phyloP scores from a whole-genome alignment of 805 yeast genomes.

The Starmera pachycereana region DNA sequence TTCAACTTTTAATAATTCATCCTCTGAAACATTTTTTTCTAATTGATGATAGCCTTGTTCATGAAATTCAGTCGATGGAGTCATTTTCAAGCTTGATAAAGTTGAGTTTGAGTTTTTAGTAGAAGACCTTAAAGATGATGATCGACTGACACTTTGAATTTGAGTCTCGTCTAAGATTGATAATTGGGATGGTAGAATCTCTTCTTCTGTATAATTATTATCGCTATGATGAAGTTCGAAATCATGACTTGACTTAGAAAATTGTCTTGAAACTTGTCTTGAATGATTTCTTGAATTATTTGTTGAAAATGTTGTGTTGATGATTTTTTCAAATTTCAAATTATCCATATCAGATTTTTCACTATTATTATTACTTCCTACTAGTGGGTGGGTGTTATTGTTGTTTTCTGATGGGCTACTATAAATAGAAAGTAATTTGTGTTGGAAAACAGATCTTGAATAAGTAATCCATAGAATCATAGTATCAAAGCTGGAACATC shows the following conservation, averaged over 20 bases:
- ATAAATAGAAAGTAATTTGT: neutral
- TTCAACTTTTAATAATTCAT: conserved; percentile 35
- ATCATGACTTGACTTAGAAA: neutral
- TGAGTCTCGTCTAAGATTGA: conserved; percentile 29
- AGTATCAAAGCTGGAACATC: conserved; percentile 51
- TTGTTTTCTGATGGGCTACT: neutral
- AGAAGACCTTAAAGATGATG: conserved; percentile 16
- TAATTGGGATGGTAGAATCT: conserved; percentile 29
- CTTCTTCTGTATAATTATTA: conserved; percentile 22
- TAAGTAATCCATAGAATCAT: conserved; percentile 81
- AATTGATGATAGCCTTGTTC: conserved; percentile 4
- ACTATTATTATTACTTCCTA: conserved; percentile 1
- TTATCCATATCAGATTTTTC: neutral
- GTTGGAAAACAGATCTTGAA: conserved; percentile 36
- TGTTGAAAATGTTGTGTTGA: too few relatives aligned
- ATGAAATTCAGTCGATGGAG: conserved; percentile 2
- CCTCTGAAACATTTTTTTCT: conserved; percentile 20
- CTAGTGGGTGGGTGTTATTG: neutral
- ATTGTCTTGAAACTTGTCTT: too few relatives aligned
- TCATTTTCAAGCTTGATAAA: conserved; percentile 6
- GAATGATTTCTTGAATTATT: too few relatives aligned
- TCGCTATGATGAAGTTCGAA: conserved; percentile 7
- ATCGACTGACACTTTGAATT: conserved; percentile 16
- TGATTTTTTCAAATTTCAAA: too few relatives aligned
- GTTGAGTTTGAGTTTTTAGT: conserved; percentile 8